Base-by-base conservation (phyloP, 805 yeast species). In the Metschnikowia kofuensis region DNA sequence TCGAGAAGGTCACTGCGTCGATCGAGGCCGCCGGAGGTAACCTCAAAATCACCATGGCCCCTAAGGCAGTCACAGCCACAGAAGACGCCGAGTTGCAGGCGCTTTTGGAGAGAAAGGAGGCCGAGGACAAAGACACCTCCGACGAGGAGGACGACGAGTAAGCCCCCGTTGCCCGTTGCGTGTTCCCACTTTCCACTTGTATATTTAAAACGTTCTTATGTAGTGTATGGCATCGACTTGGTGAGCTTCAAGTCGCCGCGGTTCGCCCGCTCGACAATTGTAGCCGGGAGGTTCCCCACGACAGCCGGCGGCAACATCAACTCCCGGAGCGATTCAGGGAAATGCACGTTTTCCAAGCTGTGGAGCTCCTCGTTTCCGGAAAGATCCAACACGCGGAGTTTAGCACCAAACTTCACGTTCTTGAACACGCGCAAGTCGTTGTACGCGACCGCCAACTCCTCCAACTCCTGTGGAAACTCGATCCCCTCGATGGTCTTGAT, bases 21-120 rank as follows among this genome's bases (percentile, higher is more conserved):
- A 90, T 94, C 62, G 79, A 78, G 52, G 75, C 78, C 16, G 78
- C 81, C 47, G 96, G 89, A 46, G 99, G 99, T 65, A 80, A 82
- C 50, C 86, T 96, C 68, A 89, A 87, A 58, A 86, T 92, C 56
- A 90, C 95, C 47, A 92, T 92, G 97, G 92, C 96, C 61, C 98
- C 99, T 65, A 92, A 91, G 82, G 97, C 98, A 38, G 98, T 94
- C 58, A 90, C 97, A 49, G 98, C 96, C 52, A 88, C 94, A 52
- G 99, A 94, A 69, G 99, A 94, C 69, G 98, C 97, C 52, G 97
- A 91, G 74, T 82, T 94, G 65, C 96, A 90, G 72, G 96, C 96
- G 52, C 80, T 94, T 57, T 84, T 94, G 82, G 97, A 92, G 74
- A 82, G 88, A 66, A 88, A 89, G 67, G 97, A 89, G 75, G 78